Evolutionary conservation across 768 basidiomycete species (phyloP), one percentile per base, ranked within the genome.

Genomic region (Boletus sensibilis): DNA sequence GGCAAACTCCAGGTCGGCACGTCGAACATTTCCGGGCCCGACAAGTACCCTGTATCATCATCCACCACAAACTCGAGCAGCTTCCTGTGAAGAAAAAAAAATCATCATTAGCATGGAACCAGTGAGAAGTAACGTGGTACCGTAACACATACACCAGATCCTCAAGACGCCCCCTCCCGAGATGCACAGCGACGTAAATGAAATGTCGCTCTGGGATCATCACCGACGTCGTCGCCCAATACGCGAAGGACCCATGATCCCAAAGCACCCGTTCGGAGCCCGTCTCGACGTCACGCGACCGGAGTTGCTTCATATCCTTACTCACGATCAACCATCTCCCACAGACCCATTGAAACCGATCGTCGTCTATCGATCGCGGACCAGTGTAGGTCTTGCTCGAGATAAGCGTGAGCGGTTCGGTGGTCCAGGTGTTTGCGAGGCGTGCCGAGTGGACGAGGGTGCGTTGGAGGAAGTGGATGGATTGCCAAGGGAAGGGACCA

Each of bases 401-500:
- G 55, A 60, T 7, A 34, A 55, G 34, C n/a, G 54, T 29, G 47
- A 58, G 57, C 10, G 56, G 65, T 16, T 43, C 25, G 4, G 56
- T 50, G 20, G 57, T 59, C 65, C 66, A 66, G 5, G 35, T 33
- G 13, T 25, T 50, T 20, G 52, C 56, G 29, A 64, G 45, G 41
- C 52, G 65, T 2, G 52, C 42, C 3, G 66, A 68, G 42, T 39
- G 9, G 29, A 66, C 40, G 53, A 66, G 65, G 9, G 59, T 29
- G 43, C 51, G 66, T 14, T 65, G 66, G 45, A 55, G 56, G 33
- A 56, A 58, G 27, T 8, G 52, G 16, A 7, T 55, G 25, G 66
- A 62, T 50, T 66, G 63, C 66, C 65, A 66, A 12, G 47, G 11
- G 6, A 58, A 66, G 2, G 59, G 59, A n/a, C 65, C 65, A 0